These are phyloP conservation scores for Inonotus obliquus DNA, from an alignment of 1,284 basidiomycete genomes.

Conservation along the genomic window DNA sequence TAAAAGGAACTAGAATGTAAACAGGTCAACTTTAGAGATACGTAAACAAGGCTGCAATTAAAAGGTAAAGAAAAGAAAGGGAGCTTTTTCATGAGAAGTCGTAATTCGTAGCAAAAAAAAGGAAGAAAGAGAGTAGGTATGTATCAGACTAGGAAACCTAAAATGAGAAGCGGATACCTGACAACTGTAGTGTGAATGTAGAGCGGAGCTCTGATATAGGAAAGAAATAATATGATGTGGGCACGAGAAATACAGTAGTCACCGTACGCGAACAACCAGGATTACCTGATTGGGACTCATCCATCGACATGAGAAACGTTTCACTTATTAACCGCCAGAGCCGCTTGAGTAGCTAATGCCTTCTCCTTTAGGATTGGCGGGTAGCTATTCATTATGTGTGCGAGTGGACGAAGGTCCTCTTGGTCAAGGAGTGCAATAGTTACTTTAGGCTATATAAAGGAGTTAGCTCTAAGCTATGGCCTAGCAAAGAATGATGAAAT, in stretches of 20 bases:
- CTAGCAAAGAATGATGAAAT: conserved; percentile 8
- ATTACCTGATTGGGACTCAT: too few species aligned
- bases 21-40: not conserved
- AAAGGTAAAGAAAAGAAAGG: not conserved
- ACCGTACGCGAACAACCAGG: too few species aligned
- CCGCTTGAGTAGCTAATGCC: conserved; percentile 38
- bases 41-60: not conserved
- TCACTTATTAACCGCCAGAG: conserved; percentile 25
- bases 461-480: not conserved
- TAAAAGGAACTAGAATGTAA: not conserved
- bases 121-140: not conserved
- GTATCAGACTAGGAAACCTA: not conserved
- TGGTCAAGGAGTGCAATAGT: conserved; percentile 80
- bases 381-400: conserved; percentile 85
- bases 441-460: conserved; percentile 57
- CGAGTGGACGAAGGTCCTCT: conserved; percentile 78
- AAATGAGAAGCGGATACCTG: not conserved
- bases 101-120: not conserved
- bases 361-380: conserved; percentile 78
- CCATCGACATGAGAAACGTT: not conserved
- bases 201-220: not conserved
- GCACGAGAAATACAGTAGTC: not conserved
- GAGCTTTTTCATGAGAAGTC: not conserved
- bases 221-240: too few species aligned
- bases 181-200: not conserved